Base-by-base conservation (phyloP, 2,329 filamentous ascomycete genomes). In the Sclerotiophoma versabilis region DNA sequence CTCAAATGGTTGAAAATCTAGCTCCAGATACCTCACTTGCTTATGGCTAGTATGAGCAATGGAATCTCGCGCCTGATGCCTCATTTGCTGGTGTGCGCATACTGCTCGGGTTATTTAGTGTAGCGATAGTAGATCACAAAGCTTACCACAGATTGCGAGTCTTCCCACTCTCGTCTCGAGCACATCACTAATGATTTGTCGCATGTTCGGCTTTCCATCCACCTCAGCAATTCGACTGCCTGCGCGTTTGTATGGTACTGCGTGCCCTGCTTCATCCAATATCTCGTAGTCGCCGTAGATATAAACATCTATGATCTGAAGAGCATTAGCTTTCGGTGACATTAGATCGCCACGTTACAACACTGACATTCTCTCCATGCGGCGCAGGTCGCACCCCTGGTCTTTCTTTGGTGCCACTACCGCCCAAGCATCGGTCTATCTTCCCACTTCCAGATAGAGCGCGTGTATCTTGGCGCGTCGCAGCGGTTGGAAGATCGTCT, bases 131-230 rank as follows among this genome's bases (percentile, higher is more conserved):
- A 48, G 51, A 36, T 36, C 14, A 23, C 11, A 39, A 22, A 15
- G 30, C 58, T 44, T 61, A 62, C 60, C 22, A 34, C n/a, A 60
- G n/a, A 63, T 62, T 2, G 29, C 42, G 26, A 63, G 30, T 44
- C 44, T 58, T 54, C 57, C 48, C 8, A 14, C 37, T 19, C 51
- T 12, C 7, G 34, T 58, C 9, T 38, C 8, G 1, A 63, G 41
- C 11, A 61, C 30, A 15, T 33, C 30, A 5, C 14, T 33, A 12
- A 33, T n/a, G 5, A 33, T 9, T 33, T 15, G 30, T 12, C 14
- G 8, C 7, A 33, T 15, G n/a, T 33, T 12, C 7, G 30, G 30
- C 14, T 33, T 5, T 33, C 30, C 30, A 7, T 9, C 5, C 14
- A 33, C 14, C 30, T 33, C 30, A 10, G 14, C 14, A 33, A 33